phyloP scores from a whole-genome alignment of 2,329 filamentous ascomycete genomes.

The Aureobasidium sp. region DNA sequence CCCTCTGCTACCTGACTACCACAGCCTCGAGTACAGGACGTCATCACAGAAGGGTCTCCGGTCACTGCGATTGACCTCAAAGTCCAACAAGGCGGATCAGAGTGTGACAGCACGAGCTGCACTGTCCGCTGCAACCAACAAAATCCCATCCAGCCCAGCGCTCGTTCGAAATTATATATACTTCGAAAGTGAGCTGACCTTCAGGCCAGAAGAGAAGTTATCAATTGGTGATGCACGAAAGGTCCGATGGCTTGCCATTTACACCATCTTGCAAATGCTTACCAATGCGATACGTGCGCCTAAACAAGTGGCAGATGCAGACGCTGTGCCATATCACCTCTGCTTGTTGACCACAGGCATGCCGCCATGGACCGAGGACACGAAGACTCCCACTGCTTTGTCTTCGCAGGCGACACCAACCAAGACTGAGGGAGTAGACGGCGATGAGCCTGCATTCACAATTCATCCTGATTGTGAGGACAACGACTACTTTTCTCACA shows the following conservation, averaged over 20 bases:
- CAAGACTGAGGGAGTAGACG: neutral
- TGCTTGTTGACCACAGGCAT: conserved; percentile 38
- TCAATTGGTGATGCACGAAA: conserved; percentile 62
- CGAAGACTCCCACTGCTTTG: neutral
- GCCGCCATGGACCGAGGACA: conserved; percentile 27
- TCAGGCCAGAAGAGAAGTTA: conserved; percentile 50
- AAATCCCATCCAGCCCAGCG: conserved; percentile 29
- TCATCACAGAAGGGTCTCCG: conserved; percentile 27
- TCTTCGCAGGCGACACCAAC: neutral
- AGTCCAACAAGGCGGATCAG: conserved; percentile 37
- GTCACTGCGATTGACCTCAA: conserved; percentile 27
- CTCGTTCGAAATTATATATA: conserved; percentile 60
- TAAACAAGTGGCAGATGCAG: conserved; percentile 49
- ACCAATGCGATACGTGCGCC: conserved; percentile 55
- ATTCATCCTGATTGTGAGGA: conserved; percentile 41
- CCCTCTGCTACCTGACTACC: conserved; percentile 53
- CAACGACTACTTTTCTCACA: conserved; percentile 26
- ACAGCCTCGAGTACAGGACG: conserved; percentile 18
- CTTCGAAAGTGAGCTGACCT: conserved; percentile 57
- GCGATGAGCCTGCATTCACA: neutral
- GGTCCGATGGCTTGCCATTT: conserved; percentile 69
- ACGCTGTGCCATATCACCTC: conserved; percentile 51
- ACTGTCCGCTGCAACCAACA: conserved; percentile 42
- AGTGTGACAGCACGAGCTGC: conserved; percentile 46
- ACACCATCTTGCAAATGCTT: conserved; percentile 65